phyloP scores from a whole-genome alignment of 495 filamentous ascomycete species.

The Penicillium canescens region DNA sequence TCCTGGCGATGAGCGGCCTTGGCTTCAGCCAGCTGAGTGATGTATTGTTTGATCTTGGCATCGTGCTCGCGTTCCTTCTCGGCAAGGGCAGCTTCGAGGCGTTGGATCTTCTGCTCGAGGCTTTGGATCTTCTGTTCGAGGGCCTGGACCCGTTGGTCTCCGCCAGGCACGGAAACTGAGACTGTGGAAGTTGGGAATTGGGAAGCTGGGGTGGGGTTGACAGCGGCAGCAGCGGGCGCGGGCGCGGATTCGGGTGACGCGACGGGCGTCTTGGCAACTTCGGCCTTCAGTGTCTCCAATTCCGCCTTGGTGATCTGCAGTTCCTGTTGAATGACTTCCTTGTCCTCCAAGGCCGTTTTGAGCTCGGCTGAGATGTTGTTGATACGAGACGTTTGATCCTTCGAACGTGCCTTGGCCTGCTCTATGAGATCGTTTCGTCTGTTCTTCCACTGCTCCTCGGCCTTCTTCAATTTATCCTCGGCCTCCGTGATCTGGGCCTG shows the following conservation, averaged over 20 bases:
- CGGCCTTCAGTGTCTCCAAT: constrained; percentile 39
- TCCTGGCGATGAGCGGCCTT: constrained; percentile 55
- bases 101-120: constrained; percentile 47
- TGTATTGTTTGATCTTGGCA: constrained; percentile 64
- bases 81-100: constrained; percentile 50
- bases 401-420: constrained; percentile 61
- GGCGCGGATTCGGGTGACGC: constrained; percentile 3
- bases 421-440: constrained; percentile 54
- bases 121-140: constrained; percentile 34
- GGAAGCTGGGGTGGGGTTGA: constrained; percentile 43
- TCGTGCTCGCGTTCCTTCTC: constrained; percentile 51
- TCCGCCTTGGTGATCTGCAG: constrained; percentile 47
- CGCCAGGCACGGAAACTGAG: constrained; percentile 22
- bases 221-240: constrained; percentile 16
- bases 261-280: constrained; percentile 30
- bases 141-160: constrained; percentile 37
- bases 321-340: constrained; percentile 49
- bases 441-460: constrained; percentile 50
- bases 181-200: constrained; percentile 34
- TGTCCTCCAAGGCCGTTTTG: constrained; percentile 48
- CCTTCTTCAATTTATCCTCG: constrained; percentile 52
- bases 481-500: constrained; percentile 50
- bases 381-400: constrained; percentile 50
- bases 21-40: constrained; percentile 66
- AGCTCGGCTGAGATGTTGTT: constrained; percentile 49